Evolutionary conservation across 2,329 filamentous ascomycete genomes (phyloP).

Genomic region (Xylaria sp.): DNA sequence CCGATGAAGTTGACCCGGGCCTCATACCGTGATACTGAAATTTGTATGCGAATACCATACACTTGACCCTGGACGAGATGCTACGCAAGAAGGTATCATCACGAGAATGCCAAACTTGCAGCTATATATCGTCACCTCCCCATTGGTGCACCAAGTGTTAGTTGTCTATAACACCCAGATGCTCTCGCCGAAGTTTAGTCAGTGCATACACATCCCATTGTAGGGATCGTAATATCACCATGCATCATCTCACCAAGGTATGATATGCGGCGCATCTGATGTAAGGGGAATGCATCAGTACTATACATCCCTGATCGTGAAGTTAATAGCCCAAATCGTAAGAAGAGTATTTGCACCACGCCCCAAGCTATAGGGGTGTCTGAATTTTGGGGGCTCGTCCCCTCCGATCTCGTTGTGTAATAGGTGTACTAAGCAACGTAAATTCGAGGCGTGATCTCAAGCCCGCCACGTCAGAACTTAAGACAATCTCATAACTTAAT

Average conservation of each 20-base stretch:
- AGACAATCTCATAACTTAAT: conserved; percentile 11
- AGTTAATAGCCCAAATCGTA: not conserved
- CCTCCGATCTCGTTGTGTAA: not conserved
- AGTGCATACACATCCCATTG: not conserved
- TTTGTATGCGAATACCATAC: not conserved
- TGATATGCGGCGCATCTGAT: conserved; percentile 16
- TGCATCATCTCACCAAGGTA: conserved; percentile 16
- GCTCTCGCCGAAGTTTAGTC: conserved; percentile 5
- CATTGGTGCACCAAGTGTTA: conserved; percentile 10
- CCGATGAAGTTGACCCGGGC: conserved; percentile 7
- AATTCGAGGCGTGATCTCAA: conserved; percentile 10
- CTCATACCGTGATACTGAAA: not conserved
- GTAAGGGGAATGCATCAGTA: conserved; percentile 20
- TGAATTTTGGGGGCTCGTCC: not conserved
- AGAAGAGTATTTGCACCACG: conserved; percentile 4
- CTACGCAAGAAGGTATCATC: not conserved
- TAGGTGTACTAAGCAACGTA: not conserved
- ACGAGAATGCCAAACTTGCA: not conserved
- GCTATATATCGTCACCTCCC: not conserved
- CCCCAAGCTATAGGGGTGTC: conserved; percentile 3
- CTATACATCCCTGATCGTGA: not conserved
- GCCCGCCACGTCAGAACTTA: conserved; percentile 25
- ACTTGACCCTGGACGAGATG: not conserved
- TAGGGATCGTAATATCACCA: not conserved
- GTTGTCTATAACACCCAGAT: not conserved